Evolutionary conservation across 2,329 filamentous ascomycete species (phyloP).

Genomic region (Colletotrichum liaoningense): DNA sequence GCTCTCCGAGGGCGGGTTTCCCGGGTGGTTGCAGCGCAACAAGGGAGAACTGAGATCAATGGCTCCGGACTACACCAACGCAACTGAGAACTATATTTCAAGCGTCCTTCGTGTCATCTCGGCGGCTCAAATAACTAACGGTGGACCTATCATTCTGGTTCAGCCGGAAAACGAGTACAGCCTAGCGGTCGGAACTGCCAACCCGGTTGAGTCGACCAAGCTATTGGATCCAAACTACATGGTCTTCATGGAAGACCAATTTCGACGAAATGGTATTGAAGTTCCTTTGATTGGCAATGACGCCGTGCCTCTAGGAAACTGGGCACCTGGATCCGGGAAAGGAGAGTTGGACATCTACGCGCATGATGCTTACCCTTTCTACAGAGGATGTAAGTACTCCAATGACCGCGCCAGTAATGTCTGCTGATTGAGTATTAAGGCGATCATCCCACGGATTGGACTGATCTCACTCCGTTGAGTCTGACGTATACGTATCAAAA

Average conservation of each 20-base stretch:
- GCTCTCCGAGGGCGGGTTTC: slow-evolving; percentile 75
- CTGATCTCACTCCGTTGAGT: slow-evolving; percentile 46
- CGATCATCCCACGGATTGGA: slow-evolving; percentile 64
- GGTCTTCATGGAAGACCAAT: slow-evolving; percentile 72
- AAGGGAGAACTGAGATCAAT: slow-evolving; percentile 68
- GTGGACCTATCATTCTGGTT: slow-evolving; percentile 76
- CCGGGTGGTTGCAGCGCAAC: slow-evolving; percentile 76
- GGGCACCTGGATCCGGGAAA: slow-evolving; percentile 31
- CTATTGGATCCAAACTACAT: slow-evolving; percentile 76
- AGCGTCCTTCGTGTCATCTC: slow-evolving; percentile 71
- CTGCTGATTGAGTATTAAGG: too few species aligned
- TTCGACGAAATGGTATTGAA: slow-evolving; percentile 71
- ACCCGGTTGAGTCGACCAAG: slow-evolving; percentile 32
- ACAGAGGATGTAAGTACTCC: slow-evolving; percentile 53
- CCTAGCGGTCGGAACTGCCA: slow-evolving; percentile 44
- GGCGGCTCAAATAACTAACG: slow-evolving; percentile 78
- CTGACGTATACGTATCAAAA: neutral
- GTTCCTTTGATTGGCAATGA: slow-evolving; percentile 80
- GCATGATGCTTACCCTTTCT: slow-evolving; percentile 59
- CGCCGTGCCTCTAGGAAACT: slow-evolving; percentile 52
- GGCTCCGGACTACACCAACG: slow-evolving; percentile 66
- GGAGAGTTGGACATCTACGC: slow-evolving; percentile 54
- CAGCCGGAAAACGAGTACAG: slow-evolving; percentile 79
- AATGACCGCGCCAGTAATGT: too few species aligned
- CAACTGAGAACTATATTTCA: slow-evolving; percentile 71